Base-by-base conservation (phyloP, 257 asterid genomes). In the Dorcoceras hygrometricum region DNA sequence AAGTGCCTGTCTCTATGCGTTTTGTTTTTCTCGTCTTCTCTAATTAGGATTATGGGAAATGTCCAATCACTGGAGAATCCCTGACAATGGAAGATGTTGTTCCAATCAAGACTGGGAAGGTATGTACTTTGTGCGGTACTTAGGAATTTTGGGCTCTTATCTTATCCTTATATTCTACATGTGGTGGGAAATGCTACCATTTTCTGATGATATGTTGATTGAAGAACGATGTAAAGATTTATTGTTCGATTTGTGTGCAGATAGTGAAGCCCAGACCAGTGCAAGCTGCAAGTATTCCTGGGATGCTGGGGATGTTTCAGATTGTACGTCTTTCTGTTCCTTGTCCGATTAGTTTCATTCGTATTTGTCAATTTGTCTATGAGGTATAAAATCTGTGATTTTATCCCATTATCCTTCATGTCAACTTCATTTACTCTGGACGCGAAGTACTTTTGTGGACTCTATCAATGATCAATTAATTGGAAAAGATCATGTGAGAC, bases 231-330 rank as follows among this genome's bases (percentile, higher is more conserved):
- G 18, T 29, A 53, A 24, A 63, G 59, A 71, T 76, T 72, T 27
- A 54, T 16, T 31, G 23, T 59, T 82, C 46, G 63, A 31, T 25
- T 60, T 55, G 20, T 9, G 18, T 81, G 87, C 85, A 94, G 97
- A 84, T 90, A 58, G 93, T 88, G 81, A 94, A 94, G 82, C 97
- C 98, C 57, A 84, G 99, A 62, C 87, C 96, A 6, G 90, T 88
- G 75, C 98, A 94, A 83, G 95, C 98, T 76, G 99, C 98, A 59
- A 94, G 98, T 73, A 88, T 94, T 71, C 99, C 98, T 65, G 98
- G 98, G 75, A 94, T 94, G 99, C 75, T 94, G 80, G 99, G 99
- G 75, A 82, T 89, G 95, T 94, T 94, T 76, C 99, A 94, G 78
- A 86, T 85, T 60, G 99, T 90, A 84, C 6, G 89, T 79, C 53